phyloP scores from a whole-genome alignment of 495 filamentous ascomycete genomes.

The Xeromyces bisporus region DNA sequence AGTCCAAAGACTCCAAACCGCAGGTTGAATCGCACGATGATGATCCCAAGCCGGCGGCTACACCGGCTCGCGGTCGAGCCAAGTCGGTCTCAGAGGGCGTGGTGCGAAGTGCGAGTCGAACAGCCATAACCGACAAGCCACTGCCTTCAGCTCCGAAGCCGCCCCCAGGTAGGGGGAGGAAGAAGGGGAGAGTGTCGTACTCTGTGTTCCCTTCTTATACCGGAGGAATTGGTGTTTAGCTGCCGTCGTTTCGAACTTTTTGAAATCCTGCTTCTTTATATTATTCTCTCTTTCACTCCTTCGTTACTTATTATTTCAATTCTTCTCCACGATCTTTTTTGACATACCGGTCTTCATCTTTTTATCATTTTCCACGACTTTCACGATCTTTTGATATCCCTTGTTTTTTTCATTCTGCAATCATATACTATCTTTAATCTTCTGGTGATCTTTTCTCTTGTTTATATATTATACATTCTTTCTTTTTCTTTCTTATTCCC shows the following conservation, averaged over 20 bases:
- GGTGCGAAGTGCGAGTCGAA: not conserved
- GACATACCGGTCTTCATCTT: conserved; percentile 1
- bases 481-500: conserved; percentile 8
- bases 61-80: conserved; percentile 18
- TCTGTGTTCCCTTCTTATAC: conserved; percentile 26
- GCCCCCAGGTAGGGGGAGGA: conserved; percentile 10
- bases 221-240: conserved; percentile 1
- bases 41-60: conserved; percentile 1
- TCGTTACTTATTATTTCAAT: conserved; percentile 1
- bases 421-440: too few species aligned
- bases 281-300: too few species aligned
- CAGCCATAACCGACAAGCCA: not conserved
- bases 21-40: too few species aligned
- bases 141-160: conserved; percentile 3
- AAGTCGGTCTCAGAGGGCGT: conserved; percentile 23
- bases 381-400: conserved; percentile 6
- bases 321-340: not conserved
- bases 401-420: conserved; percentile 4
- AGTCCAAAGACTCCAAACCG: too few species aligned
- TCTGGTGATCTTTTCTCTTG: too few species aligned
- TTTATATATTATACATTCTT: conserved; percentile 3
- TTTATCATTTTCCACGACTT: conserved; percentile 8
- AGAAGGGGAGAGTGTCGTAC: conserved; percentile 24
- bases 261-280: too few species aligned
- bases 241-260: too few species aligned